Conservation (phyloP, 371 early-diverging fungal genomes). For the Hamiltosporidium tvaerminnensis region DNA sequence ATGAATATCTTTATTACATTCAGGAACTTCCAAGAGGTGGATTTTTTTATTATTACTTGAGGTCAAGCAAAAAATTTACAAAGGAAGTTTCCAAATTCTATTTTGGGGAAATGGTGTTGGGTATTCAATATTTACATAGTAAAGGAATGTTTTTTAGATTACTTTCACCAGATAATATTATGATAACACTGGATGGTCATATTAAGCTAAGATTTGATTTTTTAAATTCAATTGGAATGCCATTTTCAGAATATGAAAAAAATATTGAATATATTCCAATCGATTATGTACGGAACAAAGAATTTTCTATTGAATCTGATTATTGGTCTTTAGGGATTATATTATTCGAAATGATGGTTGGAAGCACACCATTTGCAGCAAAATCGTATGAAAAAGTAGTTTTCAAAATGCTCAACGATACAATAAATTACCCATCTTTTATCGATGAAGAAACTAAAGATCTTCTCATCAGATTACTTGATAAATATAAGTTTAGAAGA, state of each 20-base stretch:
- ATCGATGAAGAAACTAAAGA: slow-evolving; percentile 19
- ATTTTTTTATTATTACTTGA: slow-evolving; percentile 17
- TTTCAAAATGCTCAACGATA: slow-evolving; percentile 9
- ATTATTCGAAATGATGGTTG: slow-evolving; percentile 29
- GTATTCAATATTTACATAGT: slow-evolving; percentile 73
- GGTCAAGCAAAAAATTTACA: slow-evolving; percentile 45
- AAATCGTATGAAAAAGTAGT: slow-evolving; percentile 9
- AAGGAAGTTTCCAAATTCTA: slow-evolving; percentile 75
- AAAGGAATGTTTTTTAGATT: slow-evolving; percentile 79
- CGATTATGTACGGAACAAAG: slow-evolving; percentile 39
- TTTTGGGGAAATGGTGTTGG: slow-evolving; percentile 73
- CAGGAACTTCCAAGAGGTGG: slow-evolving; percentile 24
- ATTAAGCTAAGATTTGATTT: slow-evolving; percentile 45
- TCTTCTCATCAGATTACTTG: slow-evolving; percentile 24
- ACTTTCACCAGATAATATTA: slow-evolving; percentile 64
- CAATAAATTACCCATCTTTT: slow-evolving; percentile 17
- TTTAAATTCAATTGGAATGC: slow-evolving; percentile 41
- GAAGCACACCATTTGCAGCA: slow-evolving; percentile 32
- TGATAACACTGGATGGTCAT: slow-evolving; percentile 31
- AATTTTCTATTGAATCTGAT: slow-evolving; percentile 25
- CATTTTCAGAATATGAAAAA: slow-evolving; percentile 35
- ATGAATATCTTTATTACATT: slow-evolving; percentile 31
- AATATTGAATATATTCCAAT: slow-evolving; percentile 53
- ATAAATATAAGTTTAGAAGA: slow-evolving; percentile 7
- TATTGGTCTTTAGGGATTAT: slow-evolving; percentile 45